Base-by-base conservation (phyloP, 1,284 basidiomycete genomes). In the Inonotus hispidus region DNA sequence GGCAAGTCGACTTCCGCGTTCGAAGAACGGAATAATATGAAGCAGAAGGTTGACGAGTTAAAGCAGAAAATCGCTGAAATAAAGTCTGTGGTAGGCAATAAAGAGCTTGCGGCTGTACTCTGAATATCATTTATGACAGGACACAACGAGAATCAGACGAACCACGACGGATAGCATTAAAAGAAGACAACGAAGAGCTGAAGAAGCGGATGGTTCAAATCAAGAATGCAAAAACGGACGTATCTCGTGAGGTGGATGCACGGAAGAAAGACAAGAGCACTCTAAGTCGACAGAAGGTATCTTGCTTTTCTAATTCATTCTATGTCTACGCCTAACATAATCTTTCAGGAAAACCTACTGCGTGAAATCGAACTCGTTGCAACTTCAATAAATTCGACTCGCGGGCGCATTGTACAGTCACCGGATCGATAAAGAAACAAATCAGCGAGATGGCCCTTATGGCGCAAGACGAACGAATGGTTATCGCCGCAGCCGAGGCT, bases 391-490 rank as follows among this genome's bases (percentile, higher is more conserved):
- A 73, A 76, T 8, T 80, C 85, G 49, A 84, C 85, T 0, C 80
- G 84, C 53, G 76, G 83, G 11, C 84, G 92, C 32, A 87, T 95
- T 61, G 92, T 95, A 1, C 90, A 92, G 67, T 93, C 91, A 0
- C 92, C 92, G 0, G 92, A 95, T 50, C 82, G 93, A 88, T 94
- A 67, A 88, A 86, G 70, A 83, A 87, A 59, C 87, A 84, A 49
- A 94, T 95, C 63, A 73, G 79, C 14, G 80, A 82, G 27, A 92
- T 94, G 88, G 79, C 81, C 3, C 69, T 74, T 8, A 83, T 80
- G 0, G 82, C 81, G 0, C 71, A 79, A 60, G 82, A 87, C 66
- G 81, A 88, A 67, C 83, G 88, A 74, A 82, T 79, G 60, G 77
- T 77, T 0, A 77, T 90, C 14, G 75, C 79, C 0, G 72, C 79